Evolutionary conservation across 2,329 filamentous ascomycete species (phyloP).

Genomic region (Paracorniculantispora psalliotae): DNA sequence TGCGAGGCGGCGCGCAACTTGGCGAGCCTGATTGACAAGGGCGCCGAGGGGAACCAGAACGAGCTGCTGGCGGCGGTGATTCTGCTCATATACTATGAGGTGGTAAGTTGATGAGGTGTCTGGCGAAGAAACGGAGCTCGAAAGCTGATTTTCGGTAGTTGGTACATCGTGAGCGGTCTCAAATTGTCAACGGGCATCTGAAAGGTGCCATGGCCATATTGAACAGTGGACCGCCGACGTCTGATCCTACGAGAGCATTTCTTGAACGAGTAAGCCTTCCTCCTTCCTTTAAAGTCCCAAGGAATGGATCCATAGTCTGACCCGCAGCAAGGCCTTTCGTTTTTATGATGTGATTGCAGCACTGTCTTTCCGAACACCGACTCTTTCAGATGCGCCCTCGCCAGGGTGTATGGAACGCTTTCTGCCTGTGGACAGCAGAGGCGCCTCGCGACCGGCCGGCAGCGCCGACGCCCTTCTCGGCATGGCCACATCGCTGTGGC

Average conservation of each 20-base stretch:
- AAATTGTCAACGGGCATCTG: slow-evolving; percentile 56
- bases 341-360: slow-evolving; percentile 63
- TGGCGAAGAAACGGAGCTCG: too few species aligned
- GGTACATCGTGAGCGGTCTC: slow-evolving; percentile 54
- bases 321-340: slow-evolving; percentile 49
- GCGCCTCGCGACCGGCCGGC: slow-evolving; percentile 41
- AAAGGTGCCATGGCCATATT: slow-evolving; percentile 60
- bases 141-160: slow-evolving; percentile 35
- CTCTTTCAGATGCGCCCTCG: slow-evolving; percentile 46
- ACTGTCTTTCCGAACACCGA: slow-evolving; percentile 54
- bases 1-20: slow-evolving; percentile 55
- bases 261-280: slow-evolving; percentile 49
- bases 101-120: slow-evolving; percentile 38
- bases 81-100: slow-evolving; percentile 59
- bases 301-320: background rate
- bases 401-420: slow-evolving; percentile 42
- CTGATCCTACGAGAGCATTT: slow-evolving; percentile 51
- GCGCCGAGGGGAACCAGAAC: slow-evolving; percentile 45
- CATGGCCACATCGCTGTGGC: slow-evolving; percentile 59
- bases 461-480: slow-evolving; percentile 57
- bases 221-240: slow-evolving; percentile 39
- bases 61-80: slow-evolving; percentile 58
- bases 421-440: slow-evolving; percentile 40
- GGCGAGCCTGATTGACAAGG: slow-evolving; percentile 51
- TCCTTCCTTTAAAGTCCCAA: background rate